phyloP scores from a whole-genome alignment of 768 basidiomycete species.

The Trametes maxima region DNA sequence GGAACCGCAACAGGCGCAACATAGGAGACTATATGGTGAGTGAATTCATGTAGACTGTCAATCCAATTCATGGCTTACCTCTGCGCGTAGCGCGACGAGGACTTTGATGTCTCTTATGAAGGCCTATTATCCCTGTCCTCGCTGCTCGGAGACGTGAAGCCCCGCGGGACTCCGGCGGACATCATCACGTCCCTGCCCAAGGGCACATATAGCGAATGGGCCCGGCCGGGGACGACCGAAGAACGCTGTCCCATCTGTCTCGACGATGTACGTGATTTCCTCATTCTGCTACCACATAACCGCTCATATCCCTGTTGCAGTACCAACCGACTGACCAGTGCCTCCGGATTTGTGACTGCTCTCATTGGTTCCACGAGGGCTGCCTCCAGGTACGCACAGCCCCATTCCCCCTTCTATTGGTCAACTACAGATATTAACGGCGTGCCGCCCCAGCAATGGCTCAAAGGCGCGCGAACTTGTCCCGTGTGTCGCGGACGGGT shows the following conservation, averaged over 20 bases:
- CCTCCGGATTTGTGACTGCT: constrained; percentile 67
- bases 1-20: constrained; percentile 18
- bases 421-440: constrained; percentile 11
- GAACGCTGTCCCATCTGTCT: constrained; percentile 82
- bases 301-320: constrained; percentile 40
- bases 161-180: constrained; percentile 62
- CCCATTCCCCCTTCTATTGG: no score
- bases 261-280: constrained; percentile 66
- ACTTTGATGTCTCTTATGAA: constrained; percentile 79
- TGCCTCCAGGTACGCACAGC: constrained; percentile 64
- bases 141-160: constrained; percentile 68
- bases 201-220: constrained; percentile 70
- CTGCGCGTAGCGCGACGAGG: constrained; percentile 63
- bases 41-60: background rate
- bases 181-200: constrained; percentile 62
- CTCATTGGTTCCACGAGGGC: constrained; percentile 79
- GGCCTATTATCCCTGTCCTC: constrained; percentile 58
- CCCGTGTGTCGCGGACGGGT: constrained; percentile 79
- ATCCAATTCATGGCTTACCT: background rate
- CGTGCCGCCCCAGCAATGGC: constrained; percentile 66
- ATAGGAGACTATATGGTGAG: constrained; percentile 57
- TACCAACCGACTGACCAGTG: constrained; percentile 65
- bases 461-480: constrained; percentile 73
- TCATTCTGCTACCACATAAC: background rate
- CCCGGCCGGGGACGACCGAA: constrained; percentile 58